A percentile compares a stretch with the other conserved stretches of the same genome.
phyloP scores from a whole-genome alignment of 495 filamentous ascomycete species.

The Xylaria palmicola region DNA sequence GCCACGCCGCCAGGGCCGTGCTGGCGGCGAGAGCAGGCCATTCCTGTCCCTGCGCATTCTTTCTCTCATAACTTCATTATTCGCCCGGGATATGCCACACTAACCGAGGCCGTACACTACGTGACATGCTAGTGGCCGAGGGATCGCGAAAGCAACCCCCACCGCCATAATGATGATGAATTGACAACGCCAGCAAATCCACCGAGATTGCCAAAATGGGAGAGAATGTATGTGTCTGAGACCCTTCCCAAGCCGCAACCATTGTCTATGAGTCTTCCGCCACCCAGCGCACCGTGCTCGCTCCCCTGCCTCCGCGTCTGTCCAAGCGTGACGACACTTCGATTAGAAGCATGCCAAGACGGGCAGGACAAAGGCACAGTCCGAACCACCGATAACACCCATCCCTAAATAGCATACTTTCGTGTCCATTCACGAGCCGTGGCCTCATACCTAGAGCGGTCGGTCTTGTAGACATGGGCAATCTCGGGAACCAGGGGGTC shows the following conservation, averaged over 20 bases:
- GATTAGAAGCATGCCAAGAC: conserved; percentile 13
- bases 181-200: conserved; percentile 29
- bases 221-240: conserved; percentile 17
- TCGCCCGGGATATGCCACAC: conserved; percentile 3
- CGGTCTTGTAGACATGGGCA: conserved; percentile 99
- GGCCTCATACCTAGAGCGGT: conserved; percentile 89
- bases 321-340: background rate
- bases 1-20: too few species aligned
- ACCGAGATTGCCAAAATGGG: conserved; percentile 28
- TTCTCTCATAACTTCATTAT: conserved; percentile 18
- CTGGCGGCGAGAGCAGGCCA: conserved; percentile 1
- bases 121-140: conserved; percentile 4
- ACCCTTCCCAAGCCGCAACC: background rate
- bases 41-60: conserved; percentile 3
- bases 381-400: background rate
- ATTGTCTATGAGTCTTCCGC: conserved; percentile 12
- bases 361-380: background rate
- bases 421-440: conserved; percentile 98
- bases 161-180: conserved; percentile 28
- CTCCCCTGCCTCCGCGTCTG: background rate
- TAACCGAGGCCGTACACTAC: conserved; percentile 5
- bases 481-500: conserved; percentile 98
- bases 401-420: conserved; percentile 85
- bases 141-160: conserved; percentile 10
- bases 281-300: background rate